Percentiles rank a stretch among this genome's conserved stretches.
Evolutionary conservation across 768 basidiomycete genomes (phyloP).

Genomic region (Lentinus tigrinus): DNA sequence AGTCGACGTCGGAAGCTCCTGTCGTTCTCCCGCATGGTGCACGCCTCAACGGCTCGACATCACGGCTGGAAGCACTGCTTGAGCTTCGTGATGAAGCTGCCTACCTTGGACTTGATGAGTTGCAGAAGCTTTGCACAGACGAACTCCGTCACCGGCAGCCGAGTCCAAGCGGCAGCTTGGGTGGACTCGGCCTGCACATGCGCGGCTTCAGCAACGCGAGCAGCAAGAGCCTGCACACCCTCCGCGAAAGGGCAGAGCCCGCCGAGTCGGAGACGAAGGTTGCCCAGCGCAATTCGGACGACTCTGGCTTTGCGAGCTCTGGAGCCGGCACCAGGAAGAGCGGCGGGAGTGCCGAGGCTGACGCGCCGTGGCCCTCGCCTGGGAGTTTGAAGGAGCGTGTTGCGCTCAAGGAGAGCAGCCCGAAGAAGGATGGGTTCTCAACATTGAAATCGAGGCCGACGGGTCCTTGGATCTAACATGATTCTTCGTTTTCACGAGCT

Average conservation of each 20-base stretch:
- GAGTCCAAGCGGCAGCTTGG: conserved; percentile 28
- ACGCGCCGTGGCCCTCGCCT: conserved; percentile 16
- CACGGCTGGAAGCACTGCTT: conserved; percentile 63
- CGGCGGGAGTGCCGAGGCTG: conserved; percentile 18
- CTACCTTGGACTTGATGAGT: conserved; percentile 66
- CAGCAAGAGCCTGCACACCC: conserved; percentile 55
- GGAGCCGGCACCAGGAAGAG: conserved; percentile 16
- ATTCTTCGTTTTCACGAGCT: neutral
- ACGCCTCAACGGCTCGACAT: conserved; percentile 43
- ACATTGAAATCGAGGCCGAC: conserved; percentile 17
- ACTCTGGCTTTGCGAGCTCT: conserved; percentile 24
- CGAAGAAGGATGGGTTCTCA: conserved; percentile 11
- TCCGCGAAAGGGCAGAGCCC: conserved; percentile 52
- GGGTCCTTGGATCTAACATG: conserved; percentile 24
- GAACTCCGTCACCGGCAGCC: conserved; percentile 57
- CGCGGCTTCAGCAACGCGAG: conserved; percentile 54
- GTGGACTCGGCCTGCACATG: conserved; percentile 30
- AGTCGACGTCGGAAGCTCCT: conserved; percentile 43
- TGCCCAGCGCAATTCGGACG: conserved; percentile 16
- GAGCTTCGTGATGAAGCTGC: conserved; percentile 79
- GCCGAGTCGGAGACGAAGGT: conserved; percentile 6
- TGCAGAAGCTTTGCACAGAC: conserved; percentile 63
- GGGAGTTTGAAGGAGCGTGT: conserved; percentile 11
- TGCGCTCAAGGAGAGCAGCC: conserved; percentile 4
- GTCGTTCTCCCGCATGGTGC: conserved; percentile 60